These are phyloP conservation scores for Cladophialophora exuberans DNA, from an alignment of 2,329 filamentous ascomycete species.

Conservation along the genomic window DNA sequence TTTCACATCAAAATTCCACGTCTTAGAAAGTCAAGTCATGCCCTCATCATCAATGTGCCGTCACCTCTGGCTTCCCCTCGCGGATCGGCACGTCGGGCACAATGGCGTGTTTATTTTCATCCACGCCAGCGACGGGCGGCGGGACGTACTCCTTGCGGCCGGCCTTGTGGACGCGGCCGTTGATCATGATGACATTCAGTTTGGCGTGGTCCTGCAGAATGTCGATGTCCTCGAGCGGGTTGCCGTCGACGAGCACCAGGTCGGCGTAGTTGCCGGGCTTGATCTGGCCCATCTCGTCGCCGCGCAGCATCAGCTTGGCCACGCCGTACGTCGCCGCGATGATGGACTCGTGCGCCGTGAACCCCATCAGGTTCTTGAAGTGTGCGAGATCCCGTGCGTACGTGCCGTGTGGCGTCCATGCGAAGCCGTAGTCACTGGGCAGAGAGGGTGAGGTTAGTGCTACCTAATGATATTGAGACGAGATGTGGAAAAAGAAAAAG, in stretches of 20 bases:
- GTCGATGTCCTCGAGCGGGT: constrained; percentile 48
- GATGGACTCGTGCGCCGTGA: constrained; percentile 50
- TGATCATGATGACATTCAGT: constrained; percentile 53
- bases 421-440: constrained; percentile 50
- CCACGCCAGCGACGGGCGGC: constrained; percentile 13
- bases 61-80: constrained; percentile 6
- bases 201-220: constrained; percentile 49
- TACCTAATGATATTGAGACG: no score
- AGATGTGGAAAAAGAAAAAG: no score
- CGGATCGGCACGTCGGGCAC: constrained; percentile 18
- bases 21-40: no score
- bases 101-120: constrained; percentile 17
- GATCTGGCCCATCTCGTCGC: constrained; percentile 47
- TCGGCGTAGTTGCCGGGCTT: constrained; percentile 49
- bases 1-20: no score
- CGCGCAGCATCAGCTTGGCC: constrained; percentile 48
- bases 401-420: constrained; percentile 54
- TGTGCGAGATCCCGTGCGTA: constrained; percentile 53
- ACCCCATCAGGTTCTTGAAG: constrained; percentile 50
- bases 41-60: no score
- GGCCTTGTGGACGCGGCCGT: constrained; percentile 51
- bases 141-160: constrained; percentile 27
- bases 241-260: constrained; percentile 51
- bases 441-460: background rate
- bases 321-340: constrained; percentile 48